phyloP scores from a whole-genome alignment of 306 rosid genomes.

The Delonix regia region DNA sequence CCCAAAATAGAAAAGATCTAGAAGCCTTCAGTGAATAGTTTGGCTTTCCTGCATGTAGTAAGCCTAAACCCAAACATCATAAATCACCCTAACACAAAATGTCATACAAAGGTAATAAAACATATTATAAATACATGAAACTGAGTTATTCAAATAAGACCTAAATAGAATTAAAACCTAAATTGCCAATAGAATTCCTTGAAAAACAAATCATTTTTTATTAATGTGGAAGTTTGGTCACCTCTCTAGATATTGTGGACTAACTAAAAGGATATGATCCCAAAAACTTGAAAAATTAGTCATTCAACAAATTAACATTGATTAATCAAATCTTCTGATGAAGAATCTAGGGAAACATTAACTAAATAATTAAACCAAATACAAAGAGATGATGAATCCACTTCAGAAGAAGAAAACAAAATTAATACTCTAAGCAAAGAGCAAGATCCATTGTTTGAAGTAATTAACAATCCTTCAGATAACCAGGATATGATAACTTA shows the following conservation, averaged over 20 bases:
- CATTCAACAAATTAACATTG: neutral
- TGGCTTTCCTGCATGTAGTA: neutral
- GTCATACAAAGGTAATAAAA: rapidly evolving
- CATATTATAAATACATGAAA: neutral
- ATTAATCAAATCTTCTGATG: no score
- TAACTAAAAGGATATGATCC: neutral
- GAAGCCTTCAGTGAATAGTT: neutral
- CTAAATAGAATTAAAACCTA: neutral
- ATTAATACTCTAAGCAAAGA: neutral
- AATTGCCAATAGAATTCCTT: rapidly evolving
- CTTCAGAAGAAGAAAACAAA: neutral
- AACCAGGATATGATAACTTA: neutral
- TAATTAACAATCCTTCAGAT: neutral
- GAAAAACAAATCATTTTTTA: neutral
- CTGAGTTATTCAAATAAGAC: rapidly evolving
- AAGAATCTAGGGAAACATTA: no score
- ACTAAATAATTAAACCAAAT: neutral
- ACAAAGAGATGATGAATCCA: neutral
- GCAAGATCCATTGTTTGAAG: neutral
- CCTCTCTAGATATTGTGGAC: neutral
- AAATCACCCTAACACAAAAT: rapidly evolving
- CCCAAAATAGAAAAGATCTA: neutral
- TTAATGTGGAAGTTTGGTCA: neutral
- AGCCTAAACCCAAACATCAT: neutral
- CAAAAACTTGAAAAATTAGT: neutral